Evolutionary conservation across 2,329 filamentous ascomycete genomes (phyloP).

Genomic region (Aureobasidium lini): DNA sequence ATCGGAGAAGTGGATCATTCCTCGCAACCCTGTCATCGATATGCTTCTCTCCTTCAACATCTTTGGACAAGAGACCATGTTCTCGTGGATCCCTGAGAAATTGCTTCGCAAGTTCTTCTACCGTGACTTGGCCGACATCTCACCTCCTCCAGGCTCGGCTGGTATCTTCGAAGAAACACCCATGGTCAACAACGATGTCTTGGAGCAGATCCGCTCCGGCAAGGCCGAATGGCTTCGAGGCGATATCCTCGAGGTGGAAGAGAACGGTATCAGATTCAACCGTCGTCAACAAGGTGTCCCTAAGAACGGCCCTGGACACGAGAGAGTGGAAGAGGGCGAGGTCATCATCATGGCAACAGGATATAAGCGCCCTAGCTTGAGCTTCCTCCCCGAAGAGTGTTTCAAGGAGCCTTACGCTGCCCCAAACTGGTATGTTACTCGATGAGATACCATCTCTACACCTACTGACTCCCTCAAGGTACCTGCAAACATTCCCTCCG

Average conservation of each 20-base stretch:
- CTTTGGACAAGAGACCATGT: conserved; percentile 65
- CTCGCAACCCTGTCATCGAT: conserved; percentile 68
- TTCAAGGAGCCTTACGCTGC: conserved; percentile 68
- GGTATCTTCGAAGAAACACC: conserved; percentile 79
- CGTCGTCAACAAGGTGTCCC: conserved; percentile 64
- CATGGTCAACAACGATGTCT: conserved; percentile 78
- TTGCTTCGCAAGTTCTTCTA: conserved; percentile 75
- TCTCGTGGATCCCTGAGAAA: conserved; percentile 72
- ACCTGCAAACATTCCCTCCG: conserved; percentile 78
- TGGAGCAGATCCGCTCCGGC: conserved; percentile 64
- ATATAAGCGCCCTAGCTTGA: conserved; percentile 64
- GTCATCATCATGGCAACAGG: conserved; percentile 79
- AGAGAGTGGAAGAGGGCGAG: conserved; percentile 61
- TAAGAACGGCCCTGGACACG: conserved; percentile 63
- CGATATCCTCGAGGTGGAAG: conserved; percentile 64
- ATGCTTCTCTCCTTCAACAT: conserved; percentile 68
- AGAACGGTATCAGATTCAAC: conserved; percentile 62
- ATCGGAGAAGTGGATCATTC: conserved; percentile 83
- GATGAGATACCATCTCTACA: no score
- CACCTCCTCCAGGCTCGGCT: conserved; percentile 46
- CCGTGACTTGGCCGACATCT: conserved; percentile 66
- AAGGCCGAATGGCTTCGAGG: conserved; percentile 73
- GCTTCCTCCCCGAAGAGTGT: conserved; percentile 65
- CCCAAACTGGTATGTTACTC: conserved; percentile 57
- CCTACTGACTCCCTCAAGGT: conserved; percentile 29